Conservation (phyloP, 2,329 filamentous ascomycete species). For the Fusarium beomiforme region DNA sequence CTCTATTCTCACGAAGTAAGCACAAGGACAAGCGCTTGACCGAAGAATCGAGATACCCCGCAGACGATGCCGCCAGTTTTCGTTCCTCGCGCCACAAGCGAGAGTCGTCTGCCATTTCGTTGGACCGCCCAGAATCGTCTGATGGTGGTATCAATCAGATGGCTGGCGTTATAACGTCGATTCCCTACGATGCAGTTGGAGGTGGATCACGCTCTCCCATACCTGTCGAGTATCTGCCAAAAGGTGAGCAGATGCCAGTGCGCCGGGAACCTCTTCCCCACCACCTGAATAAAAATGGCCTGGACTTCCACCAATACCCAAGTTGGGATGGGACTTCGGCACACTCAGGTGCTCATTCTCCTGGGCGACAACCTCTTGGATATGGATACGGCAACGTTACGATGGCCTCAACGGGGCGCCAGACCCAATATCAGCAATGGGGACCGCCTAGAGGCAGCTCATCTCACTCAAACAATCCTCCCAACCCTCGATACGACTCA, state of each 20-base stretch:
- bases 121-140: slow-evolving; percentile 73
- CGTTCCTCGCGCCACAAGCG: slow-evolving; percentile 80
- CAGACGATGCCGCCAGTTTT: slow-evolving; percentile 69
- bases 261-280: slow-evolving; percentile 82
- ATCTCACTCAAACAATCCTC: slow-evolving; percentile 59
- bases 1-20: slow-evolving; percentile 90
- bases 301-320: slow-evolving; percentile 92
- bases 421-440: slow-evolving; percentile 83
- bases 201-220: slow-evolving; percentile 75
- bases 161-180: slow-evolving; percentile 85
- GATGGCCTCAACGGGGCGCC: slow-evolving; percentile 76
- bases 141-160: slow-evolving; percentile 76
- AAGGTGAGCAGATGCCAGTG: slow-evolving; percentile 69
- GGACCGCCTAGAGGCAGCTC: slow-evolving; percentile 65
- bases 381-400: slow-evolving; percentile 67
- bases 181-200: slow-evolving; percentile 81
- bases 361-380: slow-evolving; percentile 67
- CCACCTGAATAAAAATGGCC: slow-evolving; percentile 80
- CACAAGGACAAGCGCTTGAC: slow-evolving; percentile 75
- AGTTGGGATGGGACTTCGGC: slow-evolving; percentile 68
- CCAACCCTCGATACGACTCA: slow-evolving; percentile 71
- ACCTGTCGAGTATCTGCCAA: slow-evolving; percentile 77
- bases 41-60: slow-evolving; percentile 67
- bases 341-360: slow-evolving; percentile 63
- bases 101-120: slow-evolving; percentile 75